Evolutionary conservation across 2,329 filamentous ascomycete genomes (phyloP).

Genomic region (Albophoma yamanashiensis): DNA sequence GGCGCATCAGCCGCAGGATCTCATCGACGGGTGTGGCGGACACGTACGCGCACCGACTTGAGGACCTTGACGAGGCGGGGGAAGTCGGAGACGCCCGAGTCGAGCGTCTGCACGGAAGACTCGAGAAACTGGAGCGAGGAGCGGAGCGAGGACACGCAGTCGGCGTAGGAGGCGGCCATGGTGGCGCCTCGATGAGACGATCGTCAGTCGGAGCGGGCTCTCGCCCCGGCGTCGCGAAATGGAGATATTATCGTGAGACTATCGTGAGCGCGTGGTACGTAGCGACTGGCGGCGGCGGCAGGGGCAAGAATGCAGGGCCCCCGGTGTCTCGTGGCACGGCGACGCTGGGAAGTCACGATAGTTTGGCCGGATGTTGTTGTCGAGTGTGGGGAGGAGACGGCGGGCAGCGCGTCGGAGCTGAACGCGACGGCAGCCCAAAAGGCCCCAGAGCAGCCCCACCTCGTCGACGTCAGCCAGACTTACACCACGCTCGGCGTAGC

Average conservation of each 20-base stretch:
- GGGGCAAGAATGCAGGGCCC: neutral
- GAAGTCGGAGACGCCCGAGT: slow-evolving; percentile 45
- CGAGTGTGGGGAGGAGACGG: neutral
- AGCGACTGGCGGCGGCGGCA: neutral
- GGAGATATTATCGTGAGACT: neutral
- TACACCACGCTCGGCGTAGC: neutral
- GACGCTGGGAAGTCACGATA: slow-evolving; percentile 1
- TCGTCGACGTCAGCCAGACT: neutral
- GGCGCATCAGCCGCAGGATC: neutral
- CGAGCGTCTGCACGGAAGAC: slow-evolving; percentile 47
- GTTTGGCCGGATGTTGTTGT: slow-evolving; percentile 1
- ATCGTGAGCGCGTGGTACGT: neutral
- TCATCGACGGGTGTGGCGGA: no score
- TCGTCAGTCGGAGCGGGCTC: slow-evolving; percentile 2
- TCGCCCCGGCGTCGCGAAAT: neutral
- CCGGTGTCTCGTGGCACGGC: neutral
- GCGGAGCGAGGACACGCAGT: slow-evolving; percentile 50
- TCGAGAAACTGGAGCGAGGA: slow-evolving; percentile 50
- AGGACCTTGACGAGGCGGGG: slow-evolving; percentile 44
- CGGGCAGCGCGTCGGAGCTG: neutral
- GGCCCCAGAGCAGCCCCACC: neutral
- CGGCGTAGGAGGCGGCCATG: slow-evolving; percentile 32
- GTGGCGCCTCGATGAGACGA: slow-evolving; percentile 12
- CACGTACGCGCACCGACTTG: slow-evolving; percentile 44
- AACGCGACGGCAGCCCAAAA: no score